Percentiles rank a stretch among this genome's conserved stretches.
These are phyloP conservation scores for Saccharomyces uvarum DNA, from an alignment of 1,139 yeast genomes.

Conservation along the genomic window DNA sequence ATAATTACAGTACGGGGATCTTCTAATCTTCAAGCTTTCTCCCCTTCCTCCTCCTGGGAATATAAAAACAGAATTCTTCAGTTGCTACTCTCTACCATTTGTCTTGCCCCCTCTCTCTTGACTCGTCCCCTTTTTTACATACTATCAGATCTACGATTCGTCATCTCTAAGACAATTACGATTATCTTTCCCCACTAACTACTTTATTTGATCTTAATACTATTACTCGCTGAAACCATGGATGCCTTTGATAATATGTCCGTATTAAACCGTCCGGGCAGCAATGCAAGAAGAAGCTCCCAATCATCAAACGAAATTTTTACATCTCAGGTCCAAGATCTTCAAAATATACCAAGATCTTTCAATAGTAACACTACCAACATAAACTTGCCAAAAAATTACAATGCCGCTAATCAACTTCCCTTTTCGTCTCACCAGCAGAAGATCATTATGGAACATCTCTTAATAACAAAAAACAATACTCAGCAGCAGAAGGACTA, in stretches of 20 bases:
- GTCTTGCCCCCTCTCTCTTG: neutral
- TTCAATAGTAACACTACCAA: neutral
- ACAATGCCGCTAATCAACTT: neutral
- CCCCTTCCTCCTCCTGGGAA: neutral
- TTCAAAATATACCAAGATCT: conserved; percentile 1
- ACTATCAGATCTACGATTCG: neutral
- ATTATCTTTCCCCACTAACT: neutral
- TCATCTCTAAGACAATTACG: neutral
- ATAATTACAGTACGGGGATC: neutral
- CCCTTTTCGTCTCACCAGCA: conserved; percentile 18
- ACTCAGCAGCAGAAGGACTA: conserved; percentile 21
- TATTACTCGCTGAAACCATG: neutral
- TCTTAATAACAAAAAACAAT: conserved; percentile 24
- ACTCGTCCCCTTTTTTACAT: neutral
- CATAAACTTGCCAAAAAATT: neutral
- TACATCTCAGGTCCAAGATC: neutral
- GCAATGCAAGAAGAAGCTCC: neutral
- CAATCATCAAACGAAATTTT: neutral
- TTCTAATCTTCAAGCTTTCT: neutral
- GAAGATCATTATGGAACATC: conserved; percentile 22
- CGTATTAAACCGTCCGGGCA: neutral
- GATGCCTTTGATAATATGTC: neutral
- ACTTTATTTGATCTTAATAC: neutral
- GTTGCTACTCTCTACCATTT: neutral
- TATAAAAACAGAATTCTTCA: neutral